Evolutionary conservation across 257 asterid species (phyloP).

Genomic region (Eucommia ulmoides): DNA sequence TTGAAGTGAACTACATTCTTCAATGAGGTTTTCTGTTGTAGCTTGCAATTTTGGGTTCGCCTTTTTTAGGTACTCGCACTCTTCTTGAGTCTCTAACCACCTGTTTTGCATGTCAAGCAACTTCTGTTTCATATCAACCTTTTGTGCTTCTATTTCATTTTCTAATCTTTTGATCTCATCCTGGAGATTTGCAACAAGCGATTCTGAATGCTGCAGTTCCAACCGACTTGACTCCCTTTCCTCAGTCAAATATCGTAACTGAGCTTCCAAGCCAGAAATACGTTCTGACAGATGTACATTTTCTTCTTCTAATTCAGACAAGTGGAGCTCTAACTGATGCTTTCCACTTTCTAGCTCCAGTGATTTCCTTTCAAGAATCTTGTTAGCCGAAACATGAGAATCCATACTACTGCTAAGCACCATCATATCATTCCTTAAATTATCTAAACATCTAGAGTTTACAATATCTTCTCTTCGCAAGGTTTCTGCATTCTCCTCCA

Average conservation of each 20-base stretch:
- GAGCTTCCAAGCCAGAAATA: constrained; percentile 47
- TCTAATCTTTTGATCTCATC: constrained; percentile 19
- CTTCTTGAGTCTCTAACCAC: constrained; percentile 29
- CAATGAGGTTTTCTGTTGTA: constrained; percentile 27
- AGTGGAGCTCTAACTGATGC: constrained; percentile 13
- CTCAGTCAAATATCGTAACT: constrained; percentile 28
- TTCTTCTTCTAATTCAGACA: constrained; percentile 24
- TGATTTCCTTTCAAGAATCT: not conserved
- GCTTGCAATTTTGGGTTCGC: constrained; percentile 26
- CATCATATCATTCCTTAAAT: constrained; percentile 4
- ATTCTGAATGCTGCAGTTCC: constrained; percentile 25
- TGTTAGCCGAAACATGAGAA: constrained; percentile 3
- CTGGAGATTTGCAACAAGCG: constrained; percentile 12
- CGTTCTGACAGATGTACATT: constrained; percentile 26
- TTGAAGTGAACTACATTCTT: constrained; percentile 25
- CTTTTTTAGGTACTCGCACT: constrained; percentile 22
- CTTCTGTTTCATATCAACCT: constrained; percentile 16
- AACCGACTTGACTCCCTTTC: constrained; percentile 17
- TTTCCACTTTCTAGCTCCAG: constrained; percentile 8
- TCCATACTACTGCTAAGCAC: not conserved
- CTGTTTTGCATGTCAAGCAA: constrained; percentile 20
- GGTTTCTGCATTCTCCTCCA: constrained; percentile 7
- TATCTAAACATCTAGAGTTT: constrained; percentile 3
- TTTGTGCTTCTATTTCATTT: constrained; percentile 20
- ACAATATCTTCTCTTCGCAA: constrained; percentile 3